Percentiles rank a stretch among this genome's conserved stretches.
Evolutionary conservation across 805 yeast species (phyloP).

Genomic region (Debaryomyces prosopidis): DNA sequence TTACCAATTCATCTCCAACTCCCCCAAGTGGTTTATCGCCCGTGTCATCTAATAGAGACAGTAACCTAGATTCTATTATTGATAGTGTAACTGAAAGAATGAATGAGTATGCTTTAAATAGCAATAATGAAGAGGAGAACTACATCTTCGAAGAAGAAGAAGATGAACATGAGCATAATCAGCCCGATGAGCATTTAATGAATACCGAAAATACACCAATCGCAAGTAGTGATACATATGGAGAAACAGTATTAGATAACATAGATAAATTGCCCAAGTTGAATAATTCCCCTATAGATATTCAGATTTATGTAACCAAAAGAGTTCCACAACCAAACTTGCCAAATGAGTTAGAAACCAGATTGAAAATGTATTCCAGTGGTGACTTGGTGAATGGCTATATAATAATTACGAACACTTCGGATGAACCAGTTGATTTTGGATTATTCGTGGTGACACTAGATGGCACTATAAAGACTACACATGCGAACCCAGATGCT

Average conservation of each 20-base stretch:
- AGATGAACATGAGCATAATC: slow-evolving; percentile 12
- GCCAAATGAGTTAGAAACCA: slow-evolving; percentile 43
- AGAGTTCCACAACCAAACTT: slow-evolving; percentile 47
- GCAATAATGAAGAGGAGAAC: slow-evolving; percentile 13
- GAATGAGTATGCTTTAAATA: slow-evolving; percentile 8
- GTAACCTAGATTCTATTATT: slow-evolving; percentile 7
- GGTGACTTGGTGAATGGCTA: slow-evolving; percentile 46
- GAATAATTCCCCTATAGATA: slow-evolving; percentile 43
- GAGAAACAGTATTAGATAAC: slow-evolving; percentile 52
- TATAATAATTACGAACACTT: slow-evolving; percentile 48
- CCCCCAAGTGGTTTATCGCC: slow-evolving; percentile 23
- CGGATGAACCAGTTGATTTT: slow-evolving; percentile 43
- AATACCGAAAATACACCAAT: slow-evolving; percentile 2
- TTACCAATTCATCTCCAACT: slow-evolving; percentile 25
- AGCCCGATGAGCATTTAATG: not conserved
- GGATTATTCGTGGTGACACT: slow-evolving; percentile 48
- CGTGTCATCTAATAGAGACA: slow-evolving; percentile 2
- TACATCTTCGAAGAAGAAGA: slow-evolving; percentile 10
- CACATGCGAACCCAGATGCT: slow-evolving; percentile 19
- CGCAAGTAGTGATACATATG: slow-evolving; percentile 24
- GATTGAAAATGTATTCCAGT: slow-evolving; percentile 42
- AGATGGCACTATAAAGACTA: slow-evolving; percentile 46
- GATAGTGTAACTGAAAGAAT: slow-evolving; percentile 9
- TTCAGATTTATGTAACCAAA: slow-evolving; percentile 55
- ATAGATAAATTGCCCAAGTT: slow-evolving; percentile 49